Evolutionary conservation across 129 eudicot species (phyloP).

Genomic region (Sambucus nigra): DNA sequence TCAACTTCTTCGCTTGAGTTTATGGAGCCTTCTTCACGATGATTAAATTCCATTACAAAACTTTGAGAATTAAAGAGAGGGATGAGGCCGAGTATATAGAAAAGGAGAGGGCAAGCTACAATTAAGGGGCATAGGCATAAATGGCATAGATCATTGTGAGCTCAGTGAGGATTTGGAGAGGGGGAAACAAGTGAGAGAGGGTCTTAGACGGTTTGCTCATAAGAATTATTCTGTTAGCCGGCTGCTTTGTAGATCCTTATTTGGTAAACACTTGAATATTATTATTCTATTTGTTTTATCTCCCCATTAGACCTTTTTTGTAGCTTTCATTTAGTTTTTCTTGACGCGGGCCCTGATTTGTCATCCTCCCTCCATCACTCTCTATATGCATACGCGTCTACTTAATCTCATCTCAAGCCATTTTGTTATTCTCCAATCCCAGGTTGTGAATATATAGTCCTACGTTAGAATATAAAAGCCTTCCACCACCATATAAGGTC

Average conservation of each 20-base stretch:
- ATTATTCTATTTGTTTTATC: slow-evolving; percentile 1
- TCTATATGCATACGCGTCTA: not conserved
- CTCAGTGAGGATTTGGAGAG: not conserved
- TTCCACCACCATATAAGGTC: no score
- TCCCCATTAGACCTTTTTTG: not conserved
- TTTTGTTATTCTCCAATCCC: not conserved
- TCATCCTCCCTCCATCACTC: not conserved
- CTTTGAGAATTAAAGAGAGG: not conserved
- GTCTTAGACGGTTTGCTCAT: slow-evolving; percentile 13
- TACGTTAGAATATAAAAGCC: no score
- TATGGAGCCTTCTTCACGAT: slow-evolving; percentile 16
- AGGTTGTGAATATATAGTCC: no score
- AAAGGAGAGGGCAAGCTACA: slow-evolving; percentile 9
- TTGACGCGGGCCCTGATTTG: not conserved
- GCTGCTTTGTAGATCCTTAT: slow-evolving; percentile 1
- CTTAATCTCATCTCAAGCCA: not conserved
- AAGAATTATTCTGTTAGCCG: slow-evolving; percentile 19
- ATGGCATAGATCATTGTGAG: not conserved
- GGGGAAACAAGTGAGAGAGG: slow-evolving; percentile 17
- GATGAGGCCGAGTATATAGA: slow-evolving; percentile 3
- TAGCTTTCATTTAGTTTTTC: not conserved
- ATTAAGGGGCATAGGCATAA: not conserved
- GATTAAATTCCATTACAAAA: slow-evolving; percentile 22
- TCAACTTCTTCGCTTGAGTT: slow-evolving; percentile 35
- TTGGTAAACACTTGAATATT: not conserved